Base-by-base conservation (phyloP, 345 rosid species). In the Corchorus olitorius region DNA sequence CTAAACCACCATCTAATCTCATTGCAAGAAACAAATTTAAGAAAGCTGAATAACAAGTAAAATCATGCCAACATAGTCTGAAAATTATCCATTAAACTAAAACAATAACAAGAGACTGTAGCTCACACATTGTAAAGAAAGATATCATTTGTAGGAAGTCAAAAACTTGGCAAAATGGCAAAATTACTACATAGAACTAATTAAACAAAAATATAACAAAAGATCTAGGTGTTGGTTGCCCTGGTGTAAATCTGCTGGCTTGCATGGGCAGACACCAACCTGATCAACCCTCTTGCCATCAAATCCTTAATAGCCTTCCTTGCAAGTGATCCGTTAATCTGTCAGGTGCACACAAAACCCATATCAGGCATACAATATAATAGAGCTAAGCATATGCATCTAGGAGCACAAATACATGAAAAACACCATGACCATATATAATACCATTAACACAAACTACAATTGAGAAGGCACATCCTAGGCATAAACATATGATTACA, bases 201-300 rank as follows among this genome's bases (percentile, higher is more conserved):
- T 61, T 19, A 71, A 19, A 33, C 64, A 71, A 71, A 58, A 71
- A 17, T n/a, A 13, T 6, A 6, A 43, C 34, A 15, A 65, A 50
- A 46, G 55, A 55, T 68, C 78, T 84, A 91, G 78, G 90, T 88
- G 76, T 90, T 89, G 4, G 97, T 89, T 0, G 93, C 92, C 80
- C 98, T 87, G 49, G 94, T 90, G 86, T 90, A 90, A 56, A 93
- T 93, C 87, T 92, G 93, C 84, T 92, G 95, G 89, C 94, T 89
- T 12, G 95, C 71, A 80, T 92, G 94, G 59, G 93, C 80, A 65
- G 96, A 88, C 5, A 92, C 87, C 97, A 89, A 86, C 86, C 93
- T 80, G 83, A 90, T 88, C 53, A 78, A 77, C 33, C 93, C 98
- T 77, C 89, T 89, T 10, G 93, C 94, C 97, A 92, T 92, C 86